These are phyloP conservation scores for Quercus tomentella DNA, from an alignment of 331 rosid genomes.

Conservation along the genomic window DNA sequence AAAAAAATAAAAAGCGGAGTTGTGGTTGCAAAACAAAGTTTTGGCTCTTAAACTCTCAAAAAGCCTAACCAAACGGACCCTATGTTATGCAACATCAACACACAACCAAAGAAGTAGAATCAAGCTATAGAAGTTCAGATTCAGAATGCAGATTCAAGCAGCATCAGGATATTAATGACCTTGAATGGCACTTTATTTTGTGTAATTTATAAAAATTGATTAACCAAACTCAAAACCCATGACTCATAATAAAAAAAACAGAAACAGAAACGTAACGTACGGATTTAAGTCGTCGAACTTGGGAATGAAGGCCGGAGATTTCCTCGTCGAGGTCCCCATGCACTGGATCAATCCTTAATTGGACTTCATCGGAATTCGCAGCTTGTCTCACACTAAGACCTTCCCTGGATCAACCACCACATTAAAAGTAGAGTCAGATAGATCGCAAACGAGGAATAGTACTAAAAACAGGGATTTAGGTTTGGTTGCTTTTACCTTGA, in stretches of 20 bases:
- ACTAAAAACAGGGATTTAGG: too few species aligned
- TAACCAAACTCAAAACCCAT: too few species aligned
- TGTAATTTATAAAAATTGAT: too few species aligned
- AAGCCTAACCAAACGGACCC: too few species aligned
- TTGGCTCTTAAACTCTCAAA: too few species aligned
- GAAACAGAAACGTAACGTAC: background rate
- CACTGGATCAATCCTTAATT: conserved; percentile 31
- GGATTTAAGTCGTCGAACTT: conserved; percentile 24
- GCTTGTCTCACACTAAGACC: conserved; percentile 29
- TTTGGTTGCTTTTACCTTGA: conserved; percentile 2
- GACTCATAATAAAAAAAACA: background rate
- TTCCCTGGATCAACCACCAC: conserved; percentile 11
- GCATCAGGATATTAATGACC: too few species aligned
- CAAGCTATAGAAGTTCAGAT: background rate
- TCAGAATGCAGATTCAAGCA: too few species aligned
- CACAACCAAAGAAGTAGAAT: background rate
- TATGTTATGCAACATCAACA: background rate
- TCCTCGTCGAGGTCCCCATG: conserved; percentile 27
- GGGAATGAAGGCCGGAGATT: conserved; percentile 20
- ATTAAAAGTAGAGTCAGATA: background rate
- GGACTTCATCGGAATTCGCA: conserved; percentile 27
- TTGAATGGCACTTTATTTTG: too few species aligned
- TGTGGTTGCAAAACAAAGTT: too few species aligned
- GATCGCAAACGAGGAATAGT: background rate
- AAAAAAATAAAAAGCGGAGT: too few species aligned